A percentile compares a stretch with the other conserved stretches of the same genome.
Conservation (phyloP, 1,284 basidiomycete species). For the Pisolithus thermaeus region DNA sequence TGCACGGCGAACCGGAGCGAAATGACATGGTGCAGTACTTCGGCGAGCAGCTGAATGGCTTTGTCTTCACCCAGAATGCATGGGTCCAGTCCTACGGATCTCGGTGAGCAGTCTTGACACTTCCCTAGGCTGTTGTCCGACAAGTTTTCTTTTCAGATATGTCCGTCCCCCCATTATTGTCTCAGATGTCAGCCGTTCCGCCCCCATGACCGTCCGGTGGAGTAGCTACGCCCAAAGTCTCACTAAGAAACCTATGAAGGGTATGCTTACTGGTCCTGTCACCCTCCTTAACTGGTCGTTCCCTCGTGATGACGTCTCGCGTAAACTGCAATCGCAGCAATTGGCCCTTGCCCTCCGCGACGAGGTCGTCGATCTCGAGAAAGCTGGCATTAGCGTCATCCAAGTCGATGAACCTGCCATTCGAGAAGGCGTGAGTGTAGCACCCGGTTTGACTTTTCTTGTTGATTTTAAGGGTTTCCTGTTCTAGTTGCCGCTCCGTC, state of each 20-base stretch:
- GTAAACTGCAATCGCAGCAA: slow-evolving; percentile 97
- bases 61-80: slow-evolving; percentile 96
- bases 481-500: slow-evolving; percentile 80
- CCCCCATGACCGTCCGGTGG: slow-evolving; percentile 97
- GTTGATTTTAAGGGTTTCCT: slow-evolving; percentile 13
- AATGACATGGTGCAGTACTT: slow-evolving; percentile 99
- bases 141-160: slow-evolving; percentile 61
- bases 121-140: slow-evolving; percentile 1
- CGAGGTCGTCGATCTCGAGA: slow-evolving; percentile 97
- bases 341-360: slow-evolving; percentile 97
- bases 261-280: slow-evolving; percentile 96
- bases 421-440: slow-evolving; percentile 82
- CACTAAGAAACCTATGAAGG: slow-evolving; percentile 96
- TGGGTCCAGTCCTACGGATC: slow-evolving; percentile 99
- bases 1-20: slow-evolving; percentile 98
- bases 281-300: slow-evolving; percentile 99
- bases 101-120: slow-evolving; percentile 43
- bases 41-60: slow-evolving; percentile 93
- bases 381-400: slow-evolving; percentile 95
- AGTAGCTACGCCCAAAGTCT: slow-evolving; percentile 95
- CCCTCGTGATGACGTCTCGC: slow-evolving; percentile 97
- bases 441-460: background rate
- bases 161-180: slow-evolving; percentile 99
- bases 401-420: slow-evolving; percentile 99
- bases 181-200: slow-evolving; percentile 93